These are phyloP conservation scores for Oryza glumipatula DNA, from an alignment of 176 grass and related monocot genomes.

Conservation along the genomic window DNA sequence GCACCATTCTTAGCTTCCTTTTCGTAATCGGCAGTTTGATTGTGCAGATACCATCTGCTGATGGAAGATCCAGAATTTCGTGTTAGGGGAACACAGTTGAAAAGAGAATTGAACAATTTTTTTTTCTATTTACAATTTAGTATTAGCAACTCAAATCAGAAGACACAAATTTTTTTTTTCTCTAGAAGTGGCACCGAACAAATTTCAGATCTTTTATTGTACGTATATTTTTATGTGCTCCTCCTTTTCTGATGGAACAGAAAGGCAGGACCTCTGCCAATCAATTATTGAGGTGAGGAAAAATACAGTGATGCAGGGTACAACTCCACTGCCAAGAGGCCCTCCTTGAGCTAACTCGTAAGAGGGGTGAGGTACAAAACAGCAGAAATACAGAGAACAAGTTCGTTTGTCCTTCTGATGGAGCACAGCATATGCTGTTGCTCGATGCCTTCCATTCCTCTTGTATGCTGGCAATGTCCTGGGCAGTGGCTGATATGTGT, in stretches of 20 bases:
- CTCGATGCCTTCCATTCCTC: background rate
- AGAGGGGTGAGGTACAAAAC: background rate
- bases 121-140: slow-evolving; percentile 17
- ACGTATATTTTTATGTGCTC: slow-evolving; percentile 10
- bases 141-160: slow-evolving; percentile 10
- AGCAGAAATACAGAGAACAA: background rate
- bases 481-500: background rate
- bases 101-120: background rate
- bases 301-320: background rate
- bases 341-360: background rate
- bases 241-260: background rate
- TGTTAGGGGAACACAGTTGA: slow-evolving; percentile 21
- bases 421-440: background rate
- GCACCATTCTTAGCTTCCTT: slow-evolving; percentile 1
- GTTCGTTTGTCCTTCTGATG: background rate
- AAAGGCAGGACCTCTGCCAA: background rate
- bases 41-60: slow-evolving; percentile 12
- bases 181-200: background rate
- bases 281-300: background rate
- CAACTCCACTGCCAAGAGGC: background rate
- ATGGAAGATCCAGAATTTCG: background rate
- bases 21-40: background rate
- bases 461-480: background rate
- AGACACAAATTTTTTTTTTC: background rate
- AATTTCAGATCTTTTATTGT: background rate